phyloP scores from a whole-genome alignment of 805 yeast genomes.

The Wickerhamiella lipophila region DNA sequence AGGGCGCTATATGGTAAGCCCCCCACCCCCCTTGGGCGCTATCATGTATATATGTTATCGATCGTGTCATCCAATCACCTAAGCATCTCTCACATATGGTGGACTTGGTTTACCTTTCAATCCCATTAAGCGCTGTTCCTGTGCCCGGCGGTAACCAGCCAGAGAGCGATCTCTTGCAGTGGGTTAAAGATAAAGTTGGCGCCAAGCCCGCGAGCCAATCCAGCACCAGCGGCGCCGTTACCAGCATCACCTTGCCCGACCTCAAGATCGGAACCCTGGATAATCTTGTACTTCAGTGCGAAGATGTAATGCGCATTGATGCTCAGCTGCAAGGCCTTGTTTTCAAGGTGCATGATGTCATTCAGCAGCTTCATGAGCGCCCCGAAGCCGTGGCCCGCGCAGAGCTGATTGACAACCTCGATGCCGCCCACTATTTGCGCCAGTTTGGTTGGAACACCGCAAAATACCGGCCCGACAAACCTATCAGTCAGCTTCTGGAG shows the following conservation, averaged over 20 bases:
- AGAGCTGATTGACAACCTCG: conserved; percentile 39
- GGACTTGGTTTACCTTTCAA: conserved; percentile 34
- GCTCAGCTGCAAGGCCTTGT: conserved; percentile 59
- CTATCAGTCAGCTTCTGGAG: conserved; percentile 63
- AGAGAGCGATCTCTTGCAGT: conserved; percentile 28
- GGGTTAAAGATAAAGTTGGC: conserved; percentile 25
- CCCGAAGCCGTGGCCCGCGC: conserved; percentile 35
- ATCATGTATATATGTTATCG: neutral
- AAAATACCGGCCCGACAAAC: conserved; percentile 72
- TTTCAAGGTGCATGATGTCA: conserved; percentile 62
- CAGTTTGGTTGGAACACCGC: conserved; percentile 78
- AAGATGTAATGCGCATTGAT: conserved; percentile 75
- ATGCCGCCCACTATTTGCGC: conserved; percentile 54
- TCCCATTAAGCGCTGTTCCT: conserved; percentile 36
- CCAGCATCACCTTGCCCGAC: conserved; percentile 53
- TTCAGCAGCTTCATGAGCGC: conserved; percentile 37
- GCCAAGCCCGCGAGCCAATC: conserved; percentile 21
- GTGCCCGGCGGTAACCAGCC: conserved; percentile 30
- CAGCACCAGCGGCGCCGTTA: conserved; percentile 30
- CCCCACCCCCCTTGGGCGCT: neutral
- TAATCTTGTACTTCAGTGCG: conserved; percentile 78
- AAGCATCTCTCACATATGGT: conserved; percentile 6
- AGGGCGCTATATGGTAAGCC: neutral
- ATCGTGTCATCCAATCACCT: conserved; percentile 7
- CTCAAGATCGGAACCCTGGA: conserved; percentile 94